phyloP scores from a whole-genome alignment of 345 rosid species.

The Aquilaria yunnanensis region DNA sequence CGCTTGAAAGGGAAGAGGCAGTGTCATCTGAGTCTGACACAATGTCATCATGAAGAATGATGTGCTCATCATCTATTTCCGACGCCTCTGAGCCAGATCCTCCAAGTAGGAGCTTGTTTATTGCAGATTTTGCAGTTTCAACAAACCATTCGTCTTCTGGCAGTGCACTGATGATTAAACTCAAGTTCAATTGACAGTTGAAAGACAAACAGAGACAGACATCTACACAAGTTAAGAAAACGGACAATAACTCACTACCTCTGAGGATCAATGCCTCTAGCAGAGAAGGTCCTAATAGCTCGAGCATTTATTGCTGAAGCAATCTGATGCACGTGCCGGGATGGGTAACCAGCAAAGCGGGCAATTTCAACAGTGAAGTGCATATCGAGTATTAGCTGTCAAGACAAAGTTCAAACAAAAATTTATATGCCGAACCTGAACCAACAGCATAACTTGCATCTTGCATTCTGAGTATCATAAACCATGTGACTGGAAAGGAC shows the following conservation, averaged over 20 bases:
- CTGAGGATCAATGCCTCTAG: conserved; percentile 75
- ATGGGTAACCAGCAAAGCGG: conserved; percentile 91
- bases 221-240: conserved; percentile 1
- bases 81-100: conserved; percentile 78
- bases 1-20: conserved; percentile 56
- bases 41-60: conserved; percentile 32
- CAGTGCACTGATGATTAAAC: conserved; percentile 41
- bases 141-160: conserved; percentile 90
- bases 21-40: conserved; percentile 54
- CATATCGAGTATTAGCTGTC: conserved; percentile 97
- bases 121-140: conserved; percentile 85
- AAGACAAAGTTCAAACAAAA: conserved; percentile 11
- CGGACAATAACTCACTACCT: conserved; percentile 35
- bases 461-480: background rate
- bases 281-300: conserved; percentile 75
- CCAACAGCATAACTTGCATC: too few species aligned
- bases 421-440: background rate
- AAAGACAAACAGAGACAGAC: background rate
- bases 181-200: conserved; percentile 8
- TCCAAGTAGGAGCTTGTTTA: conserved; percentile 66
- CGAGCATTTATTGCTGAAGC: conserved; percentile 82
- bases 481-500: too few species aligned
- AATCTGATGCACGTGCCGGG: conserved; percentile 69
- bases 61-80: conserved; percentile 62
- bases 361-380: conserved; percentile 99